Percentiles rank a stretch among this genome's conserved stretches.
phyloP scores from a whole-genome alignment of 1,139 yeast genomes.

The Suhomyces choctaworum region DNA sequence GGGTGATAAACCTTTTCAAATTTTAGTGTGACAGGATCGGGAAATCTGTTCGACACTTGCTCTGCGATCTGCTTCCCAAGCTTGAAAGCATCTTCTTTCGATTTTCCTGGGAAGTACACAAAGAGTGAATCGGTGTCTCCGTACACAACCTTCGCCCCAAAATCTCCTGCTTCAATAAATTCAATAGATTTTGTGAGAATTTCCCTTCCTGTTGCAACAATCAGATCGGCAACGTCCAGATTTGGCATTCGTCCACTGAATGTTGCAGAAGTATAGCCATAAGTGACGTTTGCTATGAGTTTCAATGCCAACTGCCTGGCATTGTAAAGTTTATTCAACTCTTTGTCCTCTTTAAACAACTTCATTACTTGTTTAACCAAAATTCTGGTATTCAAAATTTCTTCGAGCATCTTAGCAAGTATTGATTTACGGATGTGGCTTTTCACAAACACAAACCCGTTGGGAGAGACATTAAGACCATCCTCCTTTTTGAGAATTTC shows the following conservation, averaged over 20 bases:
- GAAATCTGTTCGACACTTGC: conserved; percentile 64
- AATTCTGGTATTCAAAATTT: conserved; percentile 75
- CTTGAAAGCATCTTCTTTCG: conserved; percentile 72
- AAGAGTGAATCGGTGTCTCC: conserved; percentile 96
- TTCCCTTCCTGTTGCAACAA: conserved; percentile 89
- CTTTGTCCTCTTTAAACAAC: conserved; percentile 43
- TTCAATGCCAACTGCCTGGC: conserved; percentile 86
- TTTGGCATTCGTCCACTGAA: conserved; percentile 98
- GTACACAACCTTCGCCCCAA: conserved; percentile 93
- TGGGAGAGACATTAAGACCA: conserved; percentile 70
- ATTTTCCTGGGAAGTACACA: conserved; percentile 84
- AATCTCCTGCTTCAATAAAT: conserved; percentile 59
- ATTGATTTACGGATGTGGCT: conserved; percentile 66
- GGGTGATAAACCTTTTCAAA: conserved; percentile 94
- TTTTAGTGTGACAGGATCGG: conserved; percentile 78
- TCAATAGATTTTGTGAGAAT: conserved; percentile 71
- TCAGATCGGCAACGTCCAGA: conserved; percentile 90
- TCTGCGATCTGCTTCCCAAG: conserved; percentile 72
- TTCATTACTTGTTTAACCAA: conserved; percentile 77
- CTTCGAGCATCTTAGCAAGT: conserved; percentile 80
- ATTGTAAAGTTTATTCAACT: conserved; percentile 58
- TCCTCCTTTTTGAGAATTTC: conserved; percentile 51
- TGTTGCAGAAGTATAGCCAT: conserved; percentile 93
- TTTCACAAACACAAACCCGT: conserved; percentile 79
- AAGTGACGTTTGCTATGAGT: conserved; percentile 90